phyloP scores from a whole-genome alignment of 2,329 filamentous ascomycete species.

The Botryosphaeria dothidea region DNA sequence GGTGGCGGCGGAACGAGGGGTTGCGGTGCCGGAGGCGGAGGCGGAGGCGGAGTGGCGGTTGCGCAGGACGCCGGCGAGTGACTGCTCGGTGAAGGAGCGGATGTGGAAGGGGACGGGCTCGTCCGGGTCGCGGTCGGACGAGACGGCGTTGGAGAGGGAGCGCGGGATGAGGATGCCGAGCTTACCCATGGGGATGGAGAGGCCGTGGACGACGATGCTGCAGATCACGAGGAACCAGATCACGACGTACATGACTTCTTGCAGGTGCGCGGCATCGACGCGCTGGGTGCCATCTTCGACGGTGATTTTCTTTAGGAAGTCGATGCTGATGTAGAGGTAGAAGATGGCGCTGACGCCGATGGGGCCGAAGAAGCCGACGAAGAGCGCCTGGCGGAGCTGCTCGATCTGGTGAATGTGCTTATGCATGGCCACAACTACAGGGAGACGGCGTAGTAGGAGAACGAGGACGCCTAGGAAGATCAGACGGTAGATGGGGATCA shows the following conservation, averaged over 20 bases:
- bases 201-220: slow-evolving; percentile 77
- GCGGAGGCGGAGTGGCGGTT: slow-evolving; percentile 24
- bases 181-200: slow-evolving; percentile 77
- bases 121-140: slow-evolving; percentile 25
- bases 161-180: slow-evolving; percentile 63
- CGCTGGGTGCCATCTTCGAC: slow-evolving; percentile 51
- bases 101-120: slow-evolving; percentile 35
- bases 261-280: slow-evolving; percentile 65
- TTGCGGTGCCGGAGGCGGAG: background rate
- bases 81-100: slow-evolving; percentile 24
- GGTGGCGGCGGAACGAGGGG: slow-evolving; percentile 17
- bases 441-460: slow-evolving; percentile 74
- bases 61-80: slow-evolving; percentile 28
- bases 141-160: slow-evolving; percentile 57
- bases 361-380: slow-evolving; percentile 91
- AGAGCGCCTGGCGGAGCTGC: slow-evolving; percentile 71
- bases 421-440: slow-evolving; percentile 73
- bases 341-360: slow-evolving; percentile 90
- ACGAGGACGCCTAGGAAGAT: slow-evolving; percentile 74
- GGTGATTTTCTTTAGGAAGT: slow-evolving; percentile 65
- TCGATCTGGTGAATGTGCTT: slow-evolving; percentile 79
- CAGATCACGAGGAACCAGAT: slow-evolving; percentile 87
- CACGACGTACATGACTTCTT: slow-evolving; percentile 68
- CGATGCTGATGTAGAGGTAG: slow-evolving; percentile 78
- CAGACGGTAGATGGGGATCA: slow-evolving; percentile 74